Percentiles rank a stretch among this genome's conserved stretches.
phyloP scores from a whole-genome alignment of 495 filamentous ascomycete genomes.

The Neurospora sp. region DNA sequence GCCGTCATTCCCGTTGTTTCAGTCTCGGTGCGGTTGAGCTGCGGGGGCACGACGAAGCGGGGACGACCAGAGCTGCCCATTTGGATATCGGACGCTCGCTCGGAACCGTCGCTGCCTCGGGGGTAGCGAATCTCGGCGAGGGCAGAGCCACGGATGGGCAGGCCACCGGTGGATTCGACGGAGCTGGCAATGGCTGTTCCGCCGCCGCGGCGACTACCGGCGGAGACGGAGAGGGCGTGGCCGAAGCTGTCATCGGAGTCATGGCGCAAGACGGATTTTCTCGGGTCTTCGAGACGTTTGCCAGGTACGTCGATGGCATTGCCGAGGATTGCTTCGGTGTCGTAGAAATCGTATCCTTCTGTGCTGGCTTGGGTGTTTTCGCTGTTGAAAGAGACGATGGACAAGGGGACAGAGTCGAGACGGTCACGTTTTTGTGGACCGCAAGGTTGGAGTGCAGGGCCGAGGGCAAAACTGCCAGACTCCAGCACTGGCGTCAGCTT shows the following conservation, averaged over 20 bases:
- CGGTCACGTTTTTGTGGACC: constrained; percentile 22
- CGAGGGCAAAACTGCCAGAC: constrained; percentile 32
- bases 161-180: constrained; percentile 19
- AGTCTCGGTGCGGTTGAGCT: constrained; percentile 25
- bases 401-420: constrained; percentile 36
- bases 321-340: constrained; percentile 33
- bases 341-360: constrained; percentile 50
- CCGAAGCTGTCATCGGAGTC: constrained; percentile 71
- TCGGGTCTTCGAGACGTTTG: constrained; percentile 18
- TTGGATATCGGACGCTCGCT: constrained; percentile 27
- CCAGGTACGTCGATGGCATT: constrained; percentile 34
- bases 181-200: constrained; percentile 17
- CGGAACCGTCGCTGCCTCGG: constrained; percentile 19
- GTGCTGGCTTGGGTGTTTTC: constrained; percentile 35
- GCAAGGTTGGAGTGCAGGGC: constrained; percentile 25
- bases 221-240: constrained; percentile 72
- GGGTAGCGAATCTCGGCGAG: constrained; percentile 11
- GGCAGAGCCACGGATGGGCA: constrained; percentile 3
- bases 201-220: constrained; percentile 41
- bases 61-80: constrained; percentile 19
- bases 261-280: constrained; percentile 40
- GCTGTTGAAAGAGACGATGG: constrained; percentile 30
- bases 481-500: constrained; percentile 32
- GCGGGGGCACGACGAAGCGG: constrained; percentile 10
- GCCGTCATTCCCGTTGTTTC: constrained; percentile 16